Percentiles rank a stretch among this genome's conserved stretches.
phyloP scores from a whole-genome alignment of 805 yeast species.

The Lipomyces chichibuensis region DNA sequence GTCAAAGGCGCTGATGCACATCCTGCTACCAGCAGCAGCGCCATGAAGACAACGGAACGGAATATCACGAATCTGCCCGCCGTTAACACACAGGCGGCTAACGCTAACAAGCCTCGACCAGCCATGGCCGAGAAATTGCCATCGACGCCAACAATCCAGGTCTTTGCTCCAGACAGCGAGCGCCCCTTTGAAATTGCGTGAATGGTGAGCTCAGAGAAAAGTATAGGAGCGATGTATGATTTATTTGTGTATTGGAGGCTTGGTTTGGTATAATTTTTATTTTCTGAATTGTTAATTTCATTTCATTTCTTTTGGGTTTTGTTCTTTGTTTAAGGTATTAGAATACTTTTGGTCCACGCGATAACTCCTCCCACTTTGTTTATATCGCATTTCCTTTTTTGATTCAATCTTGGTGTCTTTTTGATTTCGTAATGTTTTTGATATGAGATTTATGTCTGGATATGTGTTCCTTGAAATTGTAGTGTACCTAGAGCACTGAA shows the following conservation, averaged over 20 bases:
- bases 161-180: constrained; percentile 35
- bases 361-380: too few relatives aligned
- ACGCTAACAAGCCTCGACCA: constrained; percentile 6
- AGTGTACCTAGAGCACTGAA: too few relatives aligned
- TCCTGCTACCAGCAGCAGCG: not conserved
- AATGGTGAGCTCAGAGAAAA: not conserved
- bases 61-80: constrained; percentile 16
- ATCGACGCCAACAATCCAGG: constrained; percentile 33
- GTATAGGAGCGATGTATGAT: not conserved
- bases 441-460: too few relatives aligned
- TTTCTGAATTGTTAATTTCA: too few relatives aligned
- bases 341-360: too few relatives aligned
- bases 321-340: too few relatives aligned
- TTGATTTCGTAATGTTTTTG: too few relatives aligned
- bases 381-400: too few relatives aligned
- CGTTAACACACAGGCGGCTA: constrained; percentile 10
- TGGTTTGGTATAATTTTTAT: not conserved
- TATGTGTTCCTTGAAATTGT: too few relatives aligned
- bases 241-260: not conserved
- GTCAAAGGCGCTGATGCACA: constrained; percentile 12
- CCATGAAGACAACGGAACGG: constrained; percentile 10
- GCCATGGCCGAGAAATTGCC: constrained; percentile 15
- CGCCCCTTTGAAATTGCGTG: constrained; percentile 25
- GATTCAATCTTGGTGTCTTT: too few relatives aligned
- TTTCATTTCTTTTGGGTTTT: too few relatives aligned